phyloP scores from a whole-genome alignment of 2,329 filamentous ascomycete species.

The Monosporascus ibericus region DNA sequence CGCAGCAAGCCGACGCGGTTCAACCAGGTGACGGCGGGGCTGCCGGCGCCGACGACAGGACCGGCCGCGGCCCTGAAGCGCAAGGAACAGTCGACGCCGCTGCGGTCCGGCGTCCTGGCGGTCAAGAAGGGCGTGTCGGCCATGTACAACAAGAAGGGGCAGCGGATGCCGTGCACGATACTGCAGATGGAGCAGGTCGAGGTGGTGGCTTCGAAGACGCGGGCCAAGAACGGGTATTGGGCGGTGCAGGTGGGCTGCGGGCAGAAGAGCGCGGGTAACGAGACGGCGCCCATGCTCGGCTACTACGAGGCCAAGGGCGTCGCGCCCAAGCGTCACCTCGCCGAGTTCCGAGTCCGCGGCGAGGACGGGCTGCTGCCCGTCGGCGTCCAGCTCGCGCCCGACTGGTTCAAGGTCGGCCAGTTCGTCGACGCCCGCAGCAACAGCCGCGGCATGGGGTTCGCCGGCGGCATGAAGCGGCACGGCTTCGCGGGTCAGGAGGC shows the following conservation, averaged over 20 bases:
- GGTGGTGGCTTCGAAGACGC: slow-evolving; percentile 81
- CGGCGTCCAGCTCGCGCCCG: slow-evolving; percentile 70
- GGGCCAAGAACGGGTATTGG: slow-evolving; percentile 78
- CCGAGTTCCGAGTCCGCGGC: slow-evolving; percentile 80
- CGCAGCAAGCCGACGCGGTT: slow-evolving; percentile 51
- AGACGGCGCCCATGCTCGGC: slow-evolving; percentile 76
- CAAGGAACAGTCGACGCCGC: slow-evolving; percentile 51
- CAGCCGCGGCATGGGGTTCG: slow-evolving; percentile 85
- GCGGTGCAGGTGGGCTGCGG: slow-evolving; percentile 87
- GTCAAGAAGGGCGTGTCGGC: slow-evolving; percentile 96
- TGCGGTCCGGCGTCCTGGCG: slow-evolving; percentile 76
- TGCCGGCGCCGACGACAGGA: slow-evolving; percentile 51
- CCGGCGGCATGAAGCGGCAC: slow-evolving; percentile 95
- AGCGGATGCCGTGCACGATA: slow-evolving; percentile 80
- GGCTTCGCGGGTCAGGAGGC: slow-evolving; percentile 85
- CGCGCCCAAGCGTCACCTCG: slow-evolving; percentile 74
- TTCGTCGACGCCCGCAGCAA: slow-evolving; percentile 79
- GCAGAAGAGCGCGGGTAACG: slow-evolving; percentile 65
- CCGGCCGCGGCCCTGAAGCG: slow-evolving; percentile 56
- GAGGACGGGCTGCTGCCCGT: slow-evolving; percentile 67
- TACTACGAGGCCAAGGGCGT: slow-evolving; percentile 81
- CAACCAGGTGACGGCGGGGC: slow-evolving; percentile 51
- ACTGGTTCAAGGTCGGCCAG: slow-evolving; percentile 87
- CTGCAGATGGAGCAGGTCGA: slow-evolving; percentile 90
- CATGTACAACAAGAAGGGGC: slow-evolving; percentile 72